Evolutionary conservation across 176 grass and related monocot species (phyloP).

Genomic region (Cymbopogon citratus): DNA sequence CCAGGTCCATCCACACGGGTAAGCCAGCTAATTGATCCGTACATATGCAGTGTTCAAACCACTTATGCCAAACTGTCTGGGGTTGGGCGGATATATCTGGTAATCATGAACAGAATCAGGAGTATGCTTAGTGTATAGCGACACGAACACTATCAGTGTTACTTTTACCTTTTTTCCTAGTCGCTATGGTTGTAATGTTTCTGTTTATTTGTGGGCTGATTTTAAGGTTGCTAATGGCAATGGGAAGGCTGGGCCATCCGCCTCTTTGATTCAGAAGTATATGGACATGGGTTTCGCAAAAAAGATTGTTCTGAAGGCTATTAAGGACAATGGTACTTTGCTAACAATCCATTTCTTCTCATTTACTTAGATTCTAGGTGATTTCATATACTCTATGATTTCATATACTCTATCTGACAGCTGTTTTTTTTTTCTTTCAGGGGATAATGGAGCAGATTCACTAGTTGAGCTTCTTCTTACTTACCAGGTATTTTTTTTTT

Average conservation of each 20-base stretch:
- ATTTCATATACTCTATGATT: slow-evolving; percentile 18
- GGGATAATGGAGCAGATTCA: slow-evolving; percentile 51
- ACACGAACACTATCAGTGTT: not conserved
- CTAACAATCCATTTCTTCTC: slow-evolving; percentile 11
- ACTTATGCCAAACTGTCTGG: not conserved
- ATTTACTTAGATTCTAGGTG: slow-evolving; percentile 9
- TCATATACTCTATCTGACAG: not conserved
- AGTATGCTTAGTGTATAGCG: not conserved
- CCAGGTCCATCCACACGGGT: not conserved
- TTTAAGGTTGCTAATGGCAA: slow-evolving; percentile 35
- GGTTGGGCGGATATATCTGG: not conserved
- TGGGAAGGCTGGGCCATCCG: slow-evolving; percentile 10
- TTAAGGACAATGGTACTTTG: slow-evolving; percentile 45
- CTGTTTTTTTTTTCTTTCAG: slow-evolving; percentile 28
- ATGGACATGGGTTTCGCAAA: slow-evolving; percentile 55
- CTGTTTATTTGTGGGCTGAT: slow-evolving; percentile 7
- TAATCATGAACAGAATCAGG: not conserved
- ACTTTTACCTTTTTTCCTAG: slow-evolving; percentile 13
- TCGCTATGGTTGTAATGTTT: not conserved
- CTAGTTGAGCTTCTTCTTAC: slow-evolving; percentile 75
- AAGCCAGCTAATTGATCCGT: not conserved
- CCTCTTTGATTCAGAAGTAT: slow-evolving; percentile 25
- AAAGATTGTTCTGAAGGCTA: slow-evolving; percentile 40
- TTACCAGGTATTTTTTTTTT: slow-evolving; percentile 36
- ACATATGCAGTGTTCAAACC: not conserved